Evolutionary conservation across 805 yeast species (phyloP).

Genomic region (Starmerella etchellsii): DNA sequence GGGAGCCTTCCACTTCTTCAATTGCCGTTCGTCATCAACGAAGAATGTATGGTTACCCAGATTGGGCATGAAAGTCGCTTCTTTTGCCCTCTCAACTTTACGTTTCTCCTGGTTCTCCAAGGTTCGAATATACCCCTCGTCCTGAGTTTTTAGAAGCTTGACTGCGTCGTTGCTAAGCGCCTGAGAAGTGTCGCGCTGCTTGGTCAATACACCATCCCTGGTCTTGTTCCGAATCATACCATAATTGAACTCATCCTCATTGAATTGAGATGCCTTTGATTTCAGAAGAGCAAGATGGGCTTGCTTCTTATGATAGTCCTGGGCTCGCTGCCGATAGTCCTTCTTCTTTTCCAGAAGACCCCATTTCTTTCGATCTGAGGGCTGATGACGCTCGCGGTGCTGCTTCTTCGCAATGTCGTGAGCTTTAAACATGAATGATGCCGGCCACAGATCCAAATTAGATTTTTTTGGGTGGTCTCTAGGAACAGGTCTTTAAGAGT

Average conservation of each 20-base stretch:
- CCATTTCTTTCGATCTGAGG: constrained; percentile 52
- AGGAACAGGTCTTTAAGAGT: no score
- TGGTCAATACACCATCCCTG: constrained; percentile 51
- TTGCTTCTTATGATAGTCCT: constrained; percentile 47
- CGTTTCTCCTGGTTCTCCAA: constrained; percentile 55
- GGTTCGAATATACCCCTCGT: constrained; percentile 71
- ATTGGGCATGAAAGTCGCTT: constrained; percentile 28
- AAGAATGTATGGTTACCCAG: constrained; percentile 73
- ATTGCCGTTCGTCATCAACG: constrained; percentile 50
- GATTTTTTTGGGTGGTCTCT: no score
- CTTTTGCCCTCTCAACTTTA: constrained; percentile 46
- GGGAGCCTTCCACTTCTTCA: constrained; percentile 46
- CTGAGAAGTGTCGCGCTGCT: constrained; percentile 33
- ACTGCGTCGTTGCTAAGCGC: constrained; percentile 60
- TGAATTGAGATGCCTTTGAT: constrained; percentile 56
- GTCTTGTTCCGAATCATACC: constrained; percentile 75
- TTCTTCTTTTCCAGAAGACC: constrained; percentile 91
- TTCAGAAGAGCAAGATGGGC: constrained; percentile 54
- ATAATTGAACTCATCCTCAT: constrained; percentile 94
- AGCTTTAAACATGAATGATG: constrained; percentile 19
- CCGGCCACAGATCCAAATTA: no score
- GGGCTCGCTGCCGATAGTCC: constrained; percentile 60
- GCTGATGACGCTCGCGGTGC: constrained; percentile 88
- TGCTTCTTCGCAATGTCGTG: constrained; percentile 93
- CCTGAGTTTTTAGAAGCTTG: constrained; percentile 78